phyloP scores from a whole-genome alignment of 352 stramenopile genomes.

The Phytophthora fragariaefolia region DNA sequence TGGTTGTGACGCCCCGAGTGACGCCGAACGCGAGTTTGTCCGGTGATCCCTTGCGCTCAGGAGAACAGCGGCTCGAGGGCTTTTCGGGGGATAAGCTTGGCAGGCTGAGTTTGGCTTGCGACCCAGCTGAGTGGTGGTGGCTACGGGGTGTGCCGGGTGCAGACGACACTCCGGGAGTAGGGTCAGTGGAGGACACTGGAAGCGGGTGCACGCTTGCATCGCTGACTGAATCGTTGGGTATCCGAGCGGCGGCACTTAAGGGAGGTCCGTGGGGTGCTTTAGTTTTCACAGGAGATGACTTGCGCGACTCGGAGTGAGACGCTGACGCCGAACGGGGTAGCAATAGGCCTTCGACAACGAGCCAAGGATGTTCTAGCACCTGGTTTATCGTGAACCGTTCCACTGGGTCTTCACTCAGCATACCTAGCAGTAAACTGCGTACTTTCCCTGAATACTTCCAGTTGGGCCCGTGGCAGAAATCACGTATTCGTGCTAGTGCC shows the following conservation, averaged over 20 bases:
- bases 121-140: conserved; percentile 14
- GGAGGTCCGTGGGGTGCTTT: conserved; percentile 11
- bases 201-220: conserved; percentile 9
- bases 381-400: conserved; percentile 55
- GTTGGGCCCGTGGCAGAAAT: conserved; percentile 43
- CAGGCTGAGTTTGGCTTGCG: conserved; percentile 46
- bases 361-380: conserved; percentile 61
- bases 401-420: conserved; percentile 48
- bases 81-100: conserved; percentile 71
- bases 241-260: conserved; percentile 6
- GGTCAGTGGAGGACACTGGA: not conserved
- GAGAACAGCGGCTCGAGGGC: conserved; percentile 40
- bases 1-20: conserved; percentile 1
- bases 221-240: not conserved
- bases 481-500: conserved; percentile 36
- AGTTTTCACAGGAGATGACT: conserved; percentile 26
- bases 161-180: conserved; percentile 2
- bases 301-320: conserved; percentile 2
- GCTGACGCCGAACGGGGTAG: not conserved
- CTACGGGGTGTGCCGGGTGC: conserved; percentile 15
- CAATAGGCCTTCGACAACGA: conserved; percentile 20
- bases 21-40: conserved; percentile 33
- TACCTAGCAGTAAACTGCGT: conserved; percentile 45
- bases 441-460: conserved; percentile 61
- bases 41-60: conserved; percentile 33